Percentiles rank a stretch among this genome's conserved stretches.
phyloP scores from a whole-genome alignment of 305 asterid species.

The Petunia hybrid region DNA sequence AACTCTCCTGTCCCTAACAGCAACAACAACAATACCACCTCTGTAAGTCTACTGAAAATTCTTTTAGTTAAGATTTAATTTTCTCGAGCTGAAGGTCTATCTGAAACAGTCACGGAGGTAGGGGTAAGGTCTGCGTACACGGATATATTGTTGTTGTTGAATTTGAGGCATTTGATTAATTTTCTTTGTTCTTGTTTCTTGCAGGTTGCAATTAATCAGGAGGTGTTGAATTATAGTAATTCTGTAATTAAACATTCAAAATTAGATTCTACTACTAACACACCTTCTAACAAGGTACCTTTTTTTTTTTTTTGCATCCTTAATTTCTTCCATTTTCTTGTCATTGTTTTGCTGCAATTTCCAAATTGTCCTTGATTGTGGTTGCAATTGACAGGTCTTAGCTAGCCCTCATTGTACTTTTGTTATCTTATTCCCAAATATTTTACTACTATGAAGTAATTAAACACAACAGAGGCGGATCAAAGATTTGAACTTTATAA shows the following conservation, averaged over 20 bases:
- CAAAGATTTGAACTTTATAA: too few species aligned
- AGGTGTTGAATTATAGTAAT: not conserved
- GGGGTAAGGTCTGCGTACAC: too few species aligned
- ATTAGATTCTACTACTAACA: conserved; percentile 46
- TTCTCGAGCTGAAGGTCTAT: not conserved
- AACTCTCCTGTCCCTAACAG: conserved; percentile 33
- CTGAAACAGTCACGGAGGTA: too few species aligned
- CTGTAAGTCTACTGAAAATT: conserved; percentile 42
- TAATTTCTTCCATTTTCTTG: not conserved
- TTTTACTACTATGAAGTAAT: too few species aligned
- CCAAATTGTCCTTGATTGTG: not conserved
- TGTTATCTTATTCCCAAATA: too few species aligned
- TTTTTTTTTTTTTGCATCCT: not conserved
- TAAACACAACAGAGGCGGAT: not conserved
- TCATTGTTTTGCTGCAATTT: not conserved
- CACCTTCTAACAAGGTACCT: conserved; percentile 68
- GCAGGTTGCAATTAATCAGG: conserved; percentile 48
- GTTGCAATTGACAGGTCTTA: not conserved
- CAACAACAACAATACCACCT: conserved; percentile 40
- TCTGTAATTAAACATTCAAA: conserved; percentile 26
- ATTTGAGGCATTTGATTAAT: not conserved
- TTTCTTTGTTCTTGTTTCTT: conserved; percentile 18
- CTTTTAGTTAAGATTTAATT: not conserved
- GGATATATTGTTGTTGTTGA: not conserved
- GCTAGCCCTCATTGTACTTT: too few species aligned